Evolutionary conservation across 1,284 basidiomycete species (phyloP), one percentile per base, ranked within the genome.

Genomic region (Melampsora larici-populina): DNA sequence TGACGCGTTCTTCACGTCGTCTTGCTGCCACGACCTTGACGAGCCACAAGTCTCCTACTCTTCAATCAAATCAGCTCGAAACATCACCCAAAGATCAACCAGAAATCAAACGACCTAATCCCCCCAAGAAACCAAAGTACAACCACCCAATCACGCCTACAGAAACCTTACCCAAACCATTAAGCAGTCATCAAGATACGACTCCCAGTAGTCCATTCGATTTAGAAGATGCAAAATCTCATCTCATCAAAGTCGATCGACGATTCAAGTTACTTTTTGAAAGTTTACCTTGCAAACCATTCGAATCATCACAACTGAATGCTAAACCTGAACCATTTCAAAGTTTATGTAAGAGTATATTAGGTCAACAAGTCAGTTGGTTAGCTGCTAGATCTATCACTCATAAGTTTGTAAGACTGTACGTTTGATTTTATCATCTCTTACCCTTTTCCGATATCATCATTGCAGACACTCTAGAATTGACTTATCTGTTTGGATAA

Each of bases 301-400:
- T 89, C 82, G 89, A 93, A 81, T 85, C 81, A 18, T 75, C 78
- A 7, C 79, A 82, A 48, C 85, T 91, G 26, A 89, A 92, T 81
- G 85, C 26, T 17, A 26, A 43, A 43, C 80, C 83, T 55, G 81
- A 83, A 60, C 79, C 82, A 18, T 83, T 83, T 79, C 79, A 80
- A 66, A 81, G 80, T 24, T 86, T 93, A 24, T 87, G 88, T 46
- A 88, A 87, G 1, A 90, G 89, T 46, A 92, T 93, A 78, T 84
- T 92, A 2, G 82, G 82, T 15, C 82, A 82, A 84, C 93, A 97
- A 84, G 94, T 97, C 58, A 93, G 91, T 0, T 95, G 92, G 92
- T 85, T 91, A 43, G 94, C 94, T 3, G 94, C 94, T 0, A 87
- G 91, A 51, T 90, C 92, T 5, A 93, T 97, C 72, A 89, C 87